Base-by-base conservation (phyloP, 1,139 yeast genomes). In the Yamadazyma epiphylla region DNA sequence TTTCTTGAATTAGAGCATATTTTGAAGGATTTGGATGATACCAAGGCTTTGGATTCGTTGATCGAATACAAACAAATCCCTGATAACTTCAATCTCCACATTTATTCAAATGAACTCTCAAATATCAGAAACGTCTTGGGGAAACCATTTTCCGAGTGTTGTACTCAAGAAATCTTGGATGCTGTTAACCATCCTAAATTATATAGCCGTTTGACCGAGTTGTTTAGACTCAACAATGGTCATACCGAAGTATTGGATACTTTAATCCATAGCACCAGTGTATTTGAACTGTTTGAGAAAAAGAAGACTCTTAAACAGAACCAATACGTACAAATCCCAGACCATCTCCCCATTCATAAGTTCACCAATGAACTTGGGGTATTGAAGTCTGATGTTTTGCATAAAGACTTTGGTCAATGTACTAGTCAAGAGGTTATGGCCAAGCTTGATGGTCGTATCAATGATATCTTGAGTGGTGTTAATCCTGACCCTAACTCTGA, bases 51-150 rank as follows among this genome's bases (percentile, higher is more conserved):
- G 37, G 69, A 64, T 35, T 42, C 53, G 2, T 45, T 60, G 5
- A 36, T 60, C 23, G 39, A 27, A 9, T 64, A 63, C 33, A 48
- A 31, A 14, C 70, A 64, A 32, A 36, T 64, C 5, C 70, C 71
- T 2, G 65, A 60, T 21, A 53, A 52, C 28, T 55, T 61, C 34
- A 29, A 36, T n/a, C 42, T 65, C 28, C 64, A 64, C 19, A 62
- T 64, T 22, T 64, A 45, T 35, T 31, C 48, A n/a, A 38, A 40
- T 10, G 68, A 63, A 31, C 48, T 65, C 13, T 33, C 35, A n/a
- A 44, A 48, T 16, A 41, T 65, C 16, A 49, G 45, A 24, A 29
- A 37, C 4, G 37, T 39, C 12, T 33, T 60, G 24, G 55, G 52
- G 3, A 25, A 31, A 12, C 24, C 30, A 8, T 38, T 26, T 17